These are phyloP conservation scores for Boletus vinaceobasis DNA, from an alignment of 768 basidiomycete genomes.

Conservation along the genomic window DNA sequence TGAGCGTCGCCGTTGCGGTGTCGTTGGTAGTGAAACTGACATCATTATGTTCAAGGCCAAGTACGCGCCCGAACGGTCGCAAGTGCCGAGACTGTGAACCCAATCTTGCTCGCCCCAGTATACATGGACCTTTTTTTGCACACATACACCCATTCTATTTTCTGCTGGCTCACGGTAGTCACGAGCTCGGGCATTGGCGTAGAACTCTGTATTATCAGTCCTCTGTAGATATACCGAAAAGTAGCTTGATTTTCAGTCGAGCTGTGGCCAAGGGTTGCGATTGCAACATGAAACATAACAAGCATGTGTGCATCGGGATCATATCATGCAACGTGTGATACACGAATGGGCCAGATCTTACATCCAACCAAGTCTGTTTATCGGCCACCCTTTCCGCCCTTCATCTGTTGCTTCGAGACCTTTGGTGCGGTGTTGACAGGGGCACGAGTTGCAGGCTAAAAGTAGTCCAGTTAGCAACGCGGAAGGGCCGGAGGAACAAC, in stretches of 20 bases:
- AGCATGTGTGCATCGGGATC: constrained; percentile 13
- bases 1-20: constrained; percentile 23
- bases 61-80: constrained; percentile 45
- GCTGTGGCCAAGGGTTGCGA: background rate
- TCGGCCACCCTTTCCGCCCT: constrained; percentile 81
- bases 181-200: constrained; percentile 7
- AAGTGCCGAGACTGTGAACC: constrained; percentile 20
- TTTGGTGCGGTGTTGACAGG: constrained; percentile 63
- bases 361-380: constrained; percentile 32
- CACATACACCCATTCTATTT: constrained; percentile 4
- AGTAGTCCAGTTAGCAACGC: constrained; percentile 1
- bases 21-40: constrained; percentile 7
- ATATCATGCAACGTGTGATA: constrained; percentile 27
- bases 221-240: background rate
- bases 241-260: background rate
- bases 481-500: background rate
- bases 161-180: constrained; percentile 5
- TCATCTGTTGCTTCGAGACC: constrained; percentile 95
- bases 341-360: constrained; percentile 6
- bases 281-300: constrained; percentile 4
- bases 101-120: background rate
- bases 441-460: constrained; percentile 52
- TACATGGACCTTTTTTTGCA: constrained; percentile 12
- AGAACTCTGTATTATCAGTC: constrained; percentile 17
- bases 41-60: constrained; percentile 42